Conservation (phyloP, 2,329 filamentous ascomycete species). For the Ophiocordyceps australis region DNA sequence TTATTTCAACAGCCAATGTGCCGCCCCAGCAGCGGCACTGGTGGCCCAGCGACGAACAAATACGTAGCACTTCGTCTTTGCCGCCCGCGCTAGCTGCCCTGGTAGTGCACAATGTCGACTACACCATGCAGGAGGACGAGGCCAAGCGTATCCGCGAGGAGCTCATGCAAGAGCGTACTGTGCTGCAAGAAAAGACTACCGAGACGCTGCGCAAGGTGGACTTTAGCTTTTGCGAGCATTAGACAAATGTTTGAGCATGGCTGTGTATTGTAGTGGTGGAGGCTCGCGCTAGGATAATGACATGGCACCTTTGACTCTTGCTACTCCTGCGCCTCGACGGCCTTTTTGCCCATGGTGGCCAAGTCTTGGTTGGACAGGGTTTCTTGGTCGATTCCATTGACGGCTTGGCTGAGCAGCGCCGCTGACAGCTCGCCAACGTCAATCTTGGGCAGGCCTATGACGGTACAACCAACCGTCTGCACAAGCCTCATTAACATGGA, state of each 20-base stretch:
- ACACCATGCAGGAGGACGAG: constrained; percentile 4
- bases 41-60: constrained; percentile 11
- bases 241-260: too few relatives aligned
- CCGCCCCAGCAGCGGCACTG: constrained; percentile 22
- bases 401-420: constrained; percentile 22
- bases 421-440: constrained; percentile 18
- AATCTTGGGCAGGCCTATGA: constrained; percentile 15
- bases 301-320: not conserved
- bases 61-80: too few relatives aligned
- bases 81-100: constrained; percentile 7
- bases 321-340: not conserved
- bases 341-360: constrained; percentile 12
- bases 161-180: constrained; percentile 10
- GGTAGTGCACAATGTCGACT: constrained; percentile 7
- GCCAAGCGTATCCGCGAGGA: constrained; percentile 8
- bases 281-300: too few relatives aligned
- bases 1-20: constrained; percentile 24
- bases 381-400: constrained; percentile 27
- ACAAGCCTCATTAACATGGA: not conserved
- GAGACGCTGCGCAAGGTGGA: constrained; percentile 1
- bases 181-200: constrained; percentile 2
- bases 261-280: too few relatives aligned
- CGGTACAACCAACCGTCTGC: not conserved
- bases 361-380: constrained; percentile 23
- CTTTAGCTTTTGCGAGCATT: constrained; percentile 11